A percentile compares a stretch with the other conserved stretches of the same genome.
Evolutionary conservation across 129 eudicot genomes (phyloP).

Genomic region (Flaveria ramosissima): DNA sequence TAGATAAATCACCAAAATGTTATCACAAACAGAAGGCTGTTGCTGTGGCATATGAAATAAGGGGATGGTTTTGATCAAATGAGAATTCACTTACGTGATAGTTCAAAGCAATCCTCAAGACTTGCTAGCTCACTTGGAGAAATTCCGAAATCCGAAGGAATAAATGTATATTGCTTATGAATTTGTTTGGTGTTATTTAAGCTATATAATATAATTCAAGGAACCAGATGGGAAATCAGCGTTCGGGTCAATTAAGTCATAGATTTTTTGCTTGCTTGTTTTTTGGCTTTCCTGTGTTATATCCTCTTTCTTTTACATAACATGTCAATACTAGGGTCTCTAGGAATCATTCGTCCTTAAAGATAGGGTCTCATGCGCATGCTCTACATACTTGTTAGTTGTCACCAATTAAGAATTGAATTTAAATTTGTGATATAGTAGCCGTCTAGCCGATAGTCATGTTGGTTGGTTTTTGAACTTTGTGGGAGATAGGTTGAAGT

Average conservation of each 20-base stretch:
- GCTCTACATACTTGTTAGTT: neutral
- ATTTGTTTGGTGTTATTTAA: conserved; percentile 3
- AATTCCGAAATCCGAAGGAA: neutral
- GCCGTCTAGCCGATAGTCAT: neutral
- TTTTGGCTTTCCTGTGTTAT: neutral
- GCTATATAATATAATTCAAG: neutral
- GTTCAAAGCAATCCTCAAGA: conserved; percentile 1
- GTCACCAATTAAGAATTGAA: neutral
- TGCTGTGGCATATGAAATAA: neutral
- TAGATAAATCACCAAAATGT: neutral
- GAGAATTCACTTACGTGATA: neutral
- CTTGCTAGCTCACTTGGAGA: conserved; percentile 11
- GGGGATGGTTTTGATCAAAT: neutral
- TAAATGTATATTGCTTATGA: neutral
- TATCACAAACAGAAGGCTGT: neutral
- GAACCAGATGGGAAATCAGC: neutral
- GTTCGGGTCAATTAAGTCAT: neutral
- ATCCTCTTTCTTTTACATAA: neutral
- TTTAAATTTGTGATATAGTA: neutral
- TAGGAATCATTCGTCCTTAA: neutral
- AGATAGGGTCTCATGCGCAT: neutral
- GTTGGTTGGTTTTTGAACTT: neutral
- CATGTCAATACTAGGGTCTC: neutral
- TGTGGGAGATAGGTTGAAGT: neutral
- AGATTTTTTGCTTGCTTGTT: conserved; percentile 3